Percentiles rank a stretch among this genome's conserved stretches.
Conservation (phyloP, 2,329 filamentous ascomycete species). For the Fusarium nematophilum region DNA sequence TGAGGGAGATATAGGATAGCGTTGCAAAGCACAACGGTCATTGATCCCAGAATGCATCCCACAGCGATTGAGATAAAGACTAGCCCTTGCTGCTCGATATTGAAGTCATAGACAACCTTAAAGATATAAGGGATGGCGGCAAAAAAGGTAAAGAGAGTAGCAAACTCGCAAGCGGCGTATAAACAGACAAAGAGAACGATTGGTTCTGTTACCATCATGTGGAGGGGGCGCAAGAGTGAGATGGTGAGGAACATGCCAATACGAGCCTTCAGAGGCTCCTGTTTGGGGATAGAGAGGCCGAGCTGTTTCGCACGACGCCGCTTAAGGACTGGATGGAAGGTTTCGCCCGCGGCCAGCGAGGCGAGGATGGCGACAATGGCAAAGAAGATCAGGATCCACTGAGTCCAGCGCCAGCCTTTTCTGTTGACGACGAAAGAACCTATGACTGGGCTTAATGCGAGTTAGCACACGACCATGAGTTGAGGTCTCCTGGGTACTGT, state of each 20-base stretch:
- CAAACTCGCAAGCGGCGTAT: constrained; percentile 63
- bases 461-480: too few relatives aligned
- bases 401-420: constrained; percentile 65
- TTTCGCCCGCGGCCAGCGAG: constrained; percentile 61
- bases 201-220: constrained; percentile 71
- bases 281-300: constrained; percentile 43
- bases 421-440: constrained; percentile 60
- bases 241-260: constrained; percentile 53
- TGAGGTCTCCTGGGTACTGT: too few relatives aligned
- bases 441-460: constrained; percentile 57
- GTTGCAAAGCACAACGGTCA: constrained; percentile 56
- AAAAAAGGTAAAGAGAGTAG: constrained; percentile 65
- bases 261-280: constrained; percentile 39
- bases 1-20: constrained; percentile 55
- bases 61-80: constrained; percentile 60
- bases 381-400: constrained; percentile 63
- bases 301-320: constrained; percentile 52
- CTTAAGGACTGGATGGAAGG: constrained; percentile 65
- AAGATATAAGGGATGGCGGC: constrained; percentile 63
- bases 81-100: constrained; percentile 54
- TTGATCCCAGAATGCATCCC: constrained; percentile 57
- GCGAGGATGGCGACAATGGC: constrained; percentile 50
- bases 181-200: constrained; percentile 68
- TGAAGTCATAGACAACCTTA: constrained; percentile 57
- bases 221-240: constrained; percentile 61